These are phyloP conservation scores for Coniochaeta prunicola DNA, from an alignment of 2,329 filamentous ascomycete genomes.

Conservation along the genomic window DNA sequence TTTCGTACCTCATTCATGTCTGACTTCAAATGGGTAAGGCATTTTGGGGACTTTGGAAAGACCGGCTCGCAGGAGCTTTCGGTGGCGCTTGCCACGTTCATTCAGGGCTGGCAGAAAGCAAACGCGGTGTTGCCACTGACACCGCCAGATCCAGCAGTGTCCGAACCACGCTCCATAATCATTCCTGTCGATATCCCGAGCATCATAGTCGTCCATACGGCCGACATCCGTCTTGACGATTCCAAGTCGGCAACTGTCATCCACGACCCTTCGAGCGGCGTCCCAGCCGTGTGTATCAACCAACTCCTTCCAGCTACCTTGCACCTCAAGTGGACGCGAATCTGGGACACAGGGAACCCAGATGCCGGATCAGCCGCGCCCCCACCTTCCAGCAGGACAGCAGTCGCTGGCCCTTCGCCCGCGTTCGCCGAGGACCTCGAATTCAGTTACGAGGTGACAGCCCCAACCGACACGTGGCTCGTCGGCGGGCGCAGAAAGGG, in stretches of 20 bases:
- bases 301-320: slow-evolving; percentile 59
- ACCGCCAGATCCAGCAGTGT: slow-evolving; percentile 20
- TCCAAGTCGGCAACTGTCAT: slow-evolving; percentile 18
- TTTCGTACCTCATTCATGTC: slow-evolving; percentile 41
- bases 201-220: slow-evolving; percentile 75
- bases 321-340: slow-evolving; percentile 53
- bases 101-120: slow-evolving; percentile 29
- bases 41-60: slow-evolving; percentile 42
- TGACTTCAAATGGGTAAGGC: slow-evolving; percentile 36
- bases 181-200: slow-evolving; percentile 89
- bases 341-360: slow-evolving; percentile 46
- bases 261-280: slow-evolving; percentile 18
- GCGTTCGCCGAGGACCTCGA: slow-evolving; percentile 44
- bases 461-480: slow-evolving; percentile 71
- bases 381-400: neutral
- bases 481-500: slow-evolving; percentile 75
- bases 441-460: slow-evolving; percentile 77
- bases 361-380: slow-evolving; percentile 16
- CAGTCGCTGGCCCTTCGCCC: slow-evolving; percentile 9
- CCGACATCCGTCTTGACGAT: slow-evolving; percentile 51
- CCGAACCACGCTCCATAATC: slow-evolving; percentile 56
- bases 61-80: slow-evolving; percentile 10
- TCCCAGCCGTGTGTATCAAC: slow-evolving; percentile 49
- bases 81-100: slow-evolving; percentile 22
- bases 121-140: slow-evolving; percentile 24